Percentiles rank a stretch among this genome's conserved stretches.
phyloP scores from a whole-genome alignment of 805 yeast genomes.

The Saturnispora silvae region DNA sequence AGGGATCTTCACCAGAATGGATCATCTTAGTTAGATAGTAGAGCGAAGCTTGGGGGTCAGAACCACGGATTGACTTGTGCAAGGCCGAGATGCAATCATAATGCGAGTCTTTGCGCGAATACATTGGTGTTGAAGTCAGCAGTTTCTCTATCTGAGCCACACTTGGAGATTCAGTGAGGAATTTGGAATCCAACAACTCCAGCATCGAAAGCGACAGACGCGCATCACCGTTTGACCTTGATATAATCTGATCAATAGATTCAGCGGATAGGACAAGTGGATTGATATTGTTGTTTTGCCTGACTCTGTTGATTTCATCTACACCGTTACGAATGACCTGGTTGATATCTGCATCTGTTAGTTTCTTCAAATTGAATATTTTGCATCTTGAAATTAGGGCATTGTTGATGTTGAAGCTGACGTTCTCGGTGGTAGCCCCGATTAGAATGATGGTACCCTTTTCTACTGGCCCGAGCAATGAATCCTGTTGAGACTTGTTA shows the following conservation, averaged over 20 bases:
- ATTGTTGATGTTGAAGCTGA: constrained; percentile 67
- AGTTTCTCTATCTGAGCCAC: constrained; percentile 26
- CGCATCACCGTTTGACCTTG: constrained; percentile 80
- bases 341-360: constrained; percentile 38
- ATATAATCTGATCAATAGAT: constrained; percentile 57
- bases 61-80: constrained; percentile 86
- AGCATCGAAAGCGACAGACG: constrained; percentile 71
- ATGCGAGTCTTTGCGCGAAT: constrained; percentile 81
- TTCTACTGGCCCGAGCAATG: constrained; percentile 75
- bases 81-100: constrained; percentile 94
- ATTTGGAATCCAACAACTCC: constrained; percentile 52
- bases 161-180: not conserved
- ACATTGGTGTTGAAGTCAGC: constrained; percentile 44
- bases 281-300: constrained; percentile 41
- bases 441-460: constrained; percentile 69
- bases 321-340: constrained; percentile 50
- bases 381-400: constrained; percentile 82
- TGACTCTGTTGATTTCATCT: constrained; percentile 43
- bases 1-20: constrained; percentile 87
- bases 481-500: constrained; percentile 79
- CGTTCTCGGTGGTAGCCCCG: constrained; percentile 98
- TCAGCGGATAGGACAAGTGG: constrained; percentile 43
- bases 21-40: constrained; percentile 84
- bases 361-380: constrained; percentile 54
- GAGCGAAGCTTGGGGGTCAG: constrained; percentile 81